Base-by-base conservation (phyloP, 768 basidiomycete species). In the Hericium rajendrae region DNA sequence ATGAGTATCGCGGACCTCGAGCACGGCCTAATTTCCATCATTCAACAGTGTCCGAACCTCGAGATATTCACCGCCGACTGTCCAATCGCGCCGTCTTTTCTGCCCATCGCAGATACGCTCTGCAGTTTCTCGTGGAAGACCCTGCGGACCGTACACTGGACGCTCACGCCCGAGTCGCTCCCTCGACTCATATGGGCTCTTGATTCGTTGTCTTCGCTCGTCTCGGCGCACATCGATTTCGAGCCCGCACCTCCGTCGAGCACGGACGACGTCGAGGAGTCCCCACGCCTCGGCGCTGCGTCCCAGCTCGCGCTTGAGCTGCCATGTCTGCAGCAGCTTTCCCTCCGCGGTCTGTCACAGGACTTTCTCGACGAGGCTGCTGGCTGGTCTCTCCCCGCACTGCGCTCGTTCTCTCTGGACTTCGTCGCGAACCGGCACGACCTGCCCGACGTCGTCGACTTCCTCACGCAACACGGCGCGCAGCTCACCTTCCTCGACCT, bases 181-280 rank as follows among this genome's bases (percentile, higher is more conserved):
- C 73, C 83, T 12, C 86, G 85, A 64, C 76, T 87, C 4, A 88
- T 89, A 48, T 86, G 84, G 84, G 82, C 85, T 5, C 72, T 91
- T 2, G 79, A 82, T 55, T 76, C 80, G 1, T 76, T 91, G 4
- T 81, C 81, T 0, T 69, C 70, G 53, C 71, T 91, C 41, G 71
- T 80, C 8, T 77, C 80, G 2, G 75, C 78, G 2, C 80, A 81
- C 61, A 74, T 91, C 57, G 75, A 81, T 28, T 78, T 87, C 58
- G 66, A 66, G 5, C 3, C 50, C 5, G 32, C 39, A 4, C 32
- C 28, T n/a, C n/a, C 16, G 2, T 37, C 53, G 16, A 48, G 55
- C 20, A 12, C 20, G 1, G 37, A 16, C 15, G 41, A 57, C 0
- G 32, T 32, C 32, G 74, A 74, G 15, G 81, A 82, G 28, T 71